phyloP scores from a whole-genome alignment of 129 eudicot species.

The Kitagawia praeruptora region DNA sequence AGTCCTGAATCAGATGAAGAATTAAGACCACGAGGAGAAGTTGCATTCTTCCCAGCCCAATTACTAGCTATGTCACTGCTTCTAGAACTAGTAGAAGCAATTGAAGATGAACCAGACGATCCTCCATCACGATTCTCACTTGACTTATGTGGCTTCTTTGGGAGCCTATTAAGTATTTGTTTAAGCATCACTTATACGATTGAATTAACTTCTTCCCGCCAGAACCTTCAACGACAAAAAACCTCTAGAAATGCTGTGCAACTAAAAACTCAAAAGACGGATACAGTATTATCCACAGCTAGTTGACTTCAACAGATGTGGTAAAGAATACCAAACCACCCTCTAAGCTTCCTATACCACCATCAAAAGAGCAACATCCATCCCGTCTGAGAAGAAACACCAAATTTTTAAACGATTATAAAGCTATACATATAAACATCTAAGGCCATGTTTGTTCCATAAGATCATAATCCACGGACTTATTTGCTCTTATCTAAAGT shows the following conservation, averaged over 20 bases:
- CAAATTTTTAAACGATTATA: neutral
- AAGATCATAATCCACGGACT: neutral
- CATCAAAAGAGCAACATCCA: neutral
- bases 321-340: neutral
- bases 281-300: neutral
- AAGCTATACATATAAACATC: neutral
- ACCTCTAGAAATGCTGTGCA: neutral
- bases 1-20: conserved; percentile 8
- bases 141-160: conserved; percentile 24
- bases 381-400: neutral
- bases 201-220: neutral
- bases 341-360: neutral
- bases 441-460: neutral
- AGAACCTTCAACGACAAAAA: neutral
- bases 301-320: neutral
- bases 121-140: conserved; percentile 26
- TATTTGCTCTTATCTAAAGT: neutral
- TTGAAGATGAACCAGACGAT: conserved; percentile 9
- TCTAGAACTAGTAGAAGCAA: conserved; percentile 20
- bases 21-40: conserved; percentile 11
- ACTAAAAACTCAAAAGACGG: conserved; percentile 2
- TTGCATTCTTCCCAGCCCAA: conserved; percentile 12
- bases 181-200: conserved; percentile 15
- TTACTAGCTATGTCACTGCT: conserved; percentile 12
- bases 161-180: conserved; percentile 28